Conservation (phyloP, 768 basidiomycete species). For the Amanita thiersii region DNA sequence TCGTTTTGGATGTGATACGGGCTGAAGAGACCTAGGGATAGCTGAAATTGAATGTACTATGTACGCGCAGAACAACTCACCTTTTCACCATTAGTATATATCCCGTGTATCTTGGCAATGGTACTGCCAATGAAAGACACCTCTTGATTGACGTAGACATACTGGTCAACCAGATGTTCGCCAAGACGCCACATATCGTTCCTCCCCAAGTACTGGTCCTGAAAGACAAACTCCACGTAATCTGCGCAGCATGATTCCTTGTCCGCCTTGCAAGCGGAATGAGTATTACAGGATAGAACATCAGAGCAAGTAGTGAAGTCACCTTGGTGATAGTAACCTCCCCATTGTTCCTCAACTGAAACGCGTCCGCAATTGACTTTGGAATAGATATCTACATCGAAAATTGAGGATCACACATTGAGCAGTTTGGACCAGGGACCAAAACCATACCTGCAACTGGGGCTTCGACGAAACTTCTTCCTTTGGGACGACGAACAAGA, state of each 20-base stretch:
- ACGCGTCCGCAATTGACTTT: conserved; percentile 62
- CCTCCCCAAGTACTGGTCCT: conserved; percentile 91
- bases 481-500: conserved; percentile 58
- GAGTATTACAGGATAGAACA: conserved; percentile 9
- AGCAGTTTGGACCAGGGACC: not conserved
- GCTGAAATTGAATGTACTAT: conserved; percentile 2
- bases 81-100: conserved; percentile 64
- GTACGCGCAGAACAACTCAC: conserved; percentile 26
- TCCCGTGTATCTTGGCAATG: conserved; percentile 72
- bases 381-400: conserved; percentile 62
- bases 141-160: conserved; percentile 79
- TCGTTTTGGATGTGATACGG: conserved; percentile 74
- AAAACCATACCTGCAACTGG: conserved; percentile 49
- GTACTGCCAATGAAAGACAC: conserved; percentile 79
- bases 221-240: conserved; percentile 85
- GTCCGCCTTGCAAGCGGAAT: conserved; percentile 50
- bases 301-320: not conserved
- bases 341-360: conserved; percentile 60
- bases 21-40: conserved; percentile 68
- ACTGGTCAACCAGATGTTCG: conserved; percentile 73
- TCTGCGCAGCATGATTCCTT: conserved; percentile 54
- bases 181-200: conserved; percentile 96
- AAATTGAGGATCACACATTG: not conserved
- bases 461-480: conserved; percentile 55
- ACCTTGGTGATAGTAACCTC: conserved; percentile 73